Evolutionary conservation across 2,329 filamentous ascomycete genomes (phyloP), one percentile per base, ranked within the genome.

Genomic region (Fusarium newnesense): DNA sequence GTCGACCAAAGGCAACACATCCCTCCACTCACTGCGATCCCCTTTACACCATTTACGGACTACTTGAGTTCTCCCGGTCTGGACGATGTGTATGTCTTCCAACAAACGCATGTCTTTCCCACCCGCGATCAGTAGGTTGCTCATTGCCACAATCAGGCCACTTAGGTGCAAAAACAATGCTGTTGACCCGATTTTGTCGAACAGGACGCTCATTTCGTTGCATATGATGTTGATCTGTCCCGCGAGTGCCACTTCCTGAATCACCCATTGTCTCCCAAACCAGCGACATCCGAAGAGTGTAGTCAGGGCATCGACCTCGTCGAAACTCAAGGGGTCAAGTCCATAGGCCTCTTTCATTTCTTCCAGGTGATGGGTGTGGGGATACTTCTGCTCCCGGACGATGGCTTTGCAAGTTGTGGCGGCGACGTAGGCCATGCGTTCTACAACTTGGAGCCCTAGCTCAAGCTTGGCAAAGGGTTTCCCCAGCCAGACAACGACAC

Each of bases 11-110:
- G 21, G 32, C 1, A 62, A 24, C 9, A 28, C 49, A 8, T 39
- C 24, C 4, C 24, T 36, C 49, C 39, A 57, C 3, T 56, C 26
- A 21, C 59, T 62, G 5, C 16, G 39, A 4, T 34, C 11, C 1
- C 59, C 59, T 34, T 62, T 57, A 4, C 59, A 62, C 59, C 59
- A 62, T 30, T 62, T 50, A 0, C 59, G 59, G 24, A 62, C 39
- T 4, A 62, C 11, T 21, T 57, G 50, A 30, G 40, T 62, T 6
- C 40, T 62, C 21, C 34, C 36, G 3, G 59, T 32, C 50, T 43
- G 50, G 19, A 43, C 36, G 5, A 62, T 24, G 16, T 44, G 16
- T 19, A 39, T 43, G 12, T 57, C 34, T 24, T 57, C 32, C 39
- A 57, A 30, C 12, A 9, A 7, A 4, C 15, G 32, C 24, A 57